These are phyloP conservation scores for Auriscalpium orientale DNA, from an alignment of 768 basidiomycete species.

Conservation along the genomic window DNA sequence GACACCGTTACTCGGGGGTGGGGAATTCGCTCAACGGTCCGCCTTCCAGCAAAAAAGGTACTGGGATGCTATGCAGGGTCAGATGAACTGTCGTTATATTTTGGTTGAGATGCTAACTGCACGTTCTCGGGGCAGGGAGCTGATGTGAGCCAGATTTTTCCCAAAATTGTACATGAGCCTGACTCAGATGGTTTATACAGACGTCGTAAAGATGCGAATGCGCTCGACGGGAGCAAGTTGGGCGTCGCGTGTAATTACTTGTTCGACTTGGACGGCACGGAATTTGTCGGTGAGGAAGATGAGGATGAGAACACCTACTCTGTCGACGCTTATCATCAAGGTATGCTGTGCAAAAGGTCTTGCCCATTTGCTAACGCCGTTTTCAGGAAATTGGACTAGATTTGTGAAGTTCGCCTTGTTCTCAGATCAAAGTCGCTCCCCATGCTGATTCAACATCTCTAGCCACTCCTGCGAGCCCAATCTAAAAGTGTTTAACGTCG, in stretches of 20 bases:
- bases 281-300: slow-evolving; percentile 27
- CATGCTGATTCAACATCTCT: neutral
- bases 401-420: slow-evolving; percentile 54
- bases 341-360: slow-evolving; percentile 22
- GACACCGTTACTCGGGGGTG: slow-evolving; percentile 53
- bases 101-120: neutral
- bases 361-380: neutral
- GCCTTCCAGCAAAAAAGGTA: slow-evolving; percentile 46
- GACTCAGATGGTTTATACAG: slow-evolving; percentile 22
- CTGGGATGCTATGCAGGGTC: slow-evolving; percentile 67
- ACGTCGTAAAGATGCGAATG: slow-evolving; percentile 34
- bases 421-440: neutral
- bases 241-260: slow-evolving; percentile 36
- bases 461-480: slow-evolving; percentile 69
- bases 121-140: slow-evolving; percentile 24
- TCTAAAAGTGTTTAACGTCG: slow-evolving; percentile 45
- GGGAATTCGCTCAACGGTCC: slow-evolving; percentile 46
- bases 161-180: neutral
- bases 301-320: slow-evolving; percentile 31
- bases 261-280: slow-evolving; percentile 55
- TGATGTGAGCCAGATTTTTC: slow-evolving; percentile 33
- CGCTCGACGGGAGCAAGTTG: slow-evolving; percentile 9
- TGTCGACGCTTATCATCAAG: slow-evolving; percentile 46
- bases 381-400: slow-evolving; percentile 66
- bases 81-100: slow-evolving; percentile 8